Percentiles rank a stretch among this genome's conserved stretches.
Evolutionary conservation across 2,329 filamentous ascomycete genomes (phyloP).

Genomic region (Exophiala sideris): DNA sequence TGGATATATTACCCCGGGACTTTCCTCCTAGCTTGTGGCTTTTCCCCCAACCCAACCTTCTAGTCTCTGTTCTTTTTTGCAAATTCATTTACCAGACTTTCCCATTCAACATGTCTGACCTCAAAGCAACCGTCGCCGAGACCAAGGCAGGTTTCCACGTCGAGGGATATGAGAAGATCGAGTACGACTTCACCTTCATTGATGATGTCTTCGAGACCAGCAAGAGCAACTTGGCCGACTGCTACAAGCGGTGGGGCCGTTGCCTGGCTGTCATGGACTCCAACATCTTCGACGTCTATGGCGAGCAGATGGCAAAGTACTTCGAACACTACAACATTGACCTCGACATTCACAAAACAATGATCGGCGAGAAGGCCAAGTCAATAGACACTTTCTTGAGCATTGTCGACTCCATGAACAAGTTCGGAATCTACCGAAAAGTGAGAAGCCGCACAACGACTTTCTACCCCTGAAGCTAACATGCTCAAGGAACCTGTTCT

Average conservation of each 20-base stretch:
- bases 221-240: constrained; percentile 61
- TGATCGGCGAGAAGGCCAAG: constrained; percentile 73
- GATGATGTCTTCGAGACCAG: constrained; percentile 63
- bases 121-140: constrained; percentile 63
- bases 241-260: constrained; percentile 63
- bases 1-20: background rate
- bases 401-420: constrained; percentile 71
- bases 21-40: background rate
- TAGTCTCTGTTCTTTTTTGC: background rate
- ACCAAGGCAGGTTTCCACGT: constrained; percentile 66
- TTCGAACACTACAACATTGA: constrained; percentile 63
- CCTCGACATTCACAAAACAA: constrained; percentile 66
- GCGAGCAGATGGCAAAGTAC: constrained; percentile 62
- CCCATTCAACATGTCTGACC: constrained; percentile 61
- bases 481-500: constrained; percentile 57
- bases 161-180: constrained; percentile 71
- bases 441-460: constrained; percentile 31
- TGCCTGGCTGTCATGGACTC: constrained; percentile 67
- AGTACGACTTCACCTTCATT: constrained; percentile 71
- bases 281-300: constrained; percentile 68
- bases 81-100: background rate
- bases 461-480: constrained; percentile 13
- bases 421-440: constrained; percentile 68
- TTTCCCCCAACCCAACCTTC: background rate
- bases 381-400: constrained; percentile 65